These are phyloP conservation scores for Metarhizium robertsii DNA, from an alignment of 2,329 filamentous ascomycete genomes.

Conservation along the genomic window DNA sequence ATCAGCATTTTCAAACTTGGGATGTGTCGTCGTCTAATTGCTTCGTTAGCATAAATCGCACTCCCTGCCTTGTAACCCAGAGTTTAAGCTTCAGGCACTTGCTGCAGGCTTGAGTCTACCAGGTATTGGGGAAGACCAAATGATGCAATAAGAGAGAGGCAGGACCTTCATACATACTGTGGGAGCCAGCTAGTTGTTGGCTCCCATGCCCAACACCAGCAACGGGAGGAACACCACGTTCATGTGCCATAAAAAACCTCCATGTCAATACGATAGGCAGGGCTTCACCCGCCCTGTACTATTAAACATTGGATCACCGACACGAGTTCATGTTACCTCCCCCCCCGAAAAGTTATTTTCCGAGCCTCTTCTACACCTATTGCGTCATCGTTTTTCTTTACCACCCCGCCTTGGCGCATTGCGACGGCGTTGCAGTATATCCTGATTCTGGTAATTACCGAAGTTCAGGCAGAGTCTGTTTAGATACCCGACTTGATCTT, in stretches of 20 bases:
- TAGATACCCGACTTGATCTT: neutral
- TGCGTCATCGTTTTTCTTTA: neutral
- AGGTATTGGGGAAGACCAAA: conserved; percentile 36
- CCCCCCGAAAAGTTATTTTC: neutral
- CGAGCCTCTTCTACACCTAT: neutral
- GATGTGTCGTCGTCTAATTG: conserved; percentile 22
- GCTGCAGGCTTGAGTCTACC: conserved; percentile 34
- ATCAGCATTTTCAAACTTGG: neutral
- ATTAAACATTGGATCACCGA: neutral
- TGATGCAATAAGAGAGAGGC: conserved; percentile 20
- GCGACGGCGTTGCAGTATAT: conserved; percentile 7
- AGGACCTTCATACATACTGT: neutral
- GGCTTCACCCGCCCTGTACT: neutral
- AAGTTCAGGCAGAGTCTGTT: neutral
- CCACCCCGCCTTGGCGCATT: neutral
- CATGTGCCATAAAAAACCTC: neutral
- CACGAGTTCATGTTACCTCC: neutral
- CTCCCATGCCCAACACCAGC: neutral
- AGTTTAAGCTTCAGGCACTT: conserved; percentile 44
- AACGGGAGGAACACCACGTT: neutral
- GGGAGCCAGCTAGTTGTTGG: neutral
- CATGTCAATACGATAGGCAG: neutral
- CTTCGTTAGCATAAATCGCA: conserved; percentile 59
- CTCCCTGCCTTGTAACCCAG: conserved; percentile 82
- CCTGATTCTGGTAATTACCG: neutral